Conservation (phyloP, 176 grass and related monocot genomes). For the Stipa capillata region DNA sequence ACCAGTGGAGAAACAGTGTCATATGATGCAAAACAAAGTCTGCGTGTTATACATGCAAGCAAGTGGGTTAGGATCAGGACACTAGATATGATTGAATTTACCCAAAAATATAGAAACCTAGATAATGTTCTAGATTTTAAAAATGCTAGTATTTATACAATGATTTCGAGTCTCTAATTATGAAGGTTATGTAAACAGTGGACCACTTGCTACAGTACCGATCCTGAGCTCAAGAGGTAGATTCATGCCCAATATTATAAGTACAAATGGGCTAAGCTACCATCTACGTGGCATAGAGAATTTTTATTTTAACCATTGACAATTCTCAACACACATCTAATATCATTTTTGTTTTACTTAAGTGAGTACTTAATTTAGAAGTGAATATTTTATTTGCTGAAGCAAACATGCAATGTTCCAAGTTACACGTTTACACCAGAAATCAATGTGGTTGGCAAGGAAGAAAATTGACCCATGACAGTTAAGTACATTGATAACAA, state of each 20-base stretch:
- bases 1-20: neutral
- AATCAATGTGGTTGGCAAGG: neutral
- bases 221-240: neutral
- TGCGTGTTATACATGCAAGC: neutral
- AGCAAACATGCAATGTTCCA: neutral
- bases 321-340: neutral
- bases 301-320: neutral
- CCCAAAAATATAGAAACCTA: neutral
- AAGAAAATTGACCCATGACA: neutral
- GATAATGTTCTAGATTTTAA: neutral
- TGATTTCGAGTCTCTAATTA: slow-evolving; percentile 8
- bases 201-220: neutral
- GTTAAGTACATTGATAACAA: neutral
- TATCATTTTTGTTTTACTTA: slow-evolving; percentile 18
- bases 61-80: slow-evolving; percentile 1
- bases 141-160: neutral
- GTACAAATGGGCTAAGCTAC: neutral
- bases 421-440: neutral
- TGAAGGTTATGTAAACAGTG: neutral
- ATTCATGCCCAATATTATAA: neutral
- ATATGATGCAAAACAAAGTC: slow-evolving; percentile 11
- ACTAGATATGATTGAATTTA: neutral
- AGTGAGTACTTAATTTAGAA: neutral
- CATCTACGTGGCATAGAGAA: neutral
- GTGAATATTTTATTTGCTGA: neutral